Percentiles rank a stretch among this genome's conserved stretches.
phyloP scores from a whole-genome alignment of 192 early-diverging fungal genomes.

The Dimargaris cristalligena region DNA sequence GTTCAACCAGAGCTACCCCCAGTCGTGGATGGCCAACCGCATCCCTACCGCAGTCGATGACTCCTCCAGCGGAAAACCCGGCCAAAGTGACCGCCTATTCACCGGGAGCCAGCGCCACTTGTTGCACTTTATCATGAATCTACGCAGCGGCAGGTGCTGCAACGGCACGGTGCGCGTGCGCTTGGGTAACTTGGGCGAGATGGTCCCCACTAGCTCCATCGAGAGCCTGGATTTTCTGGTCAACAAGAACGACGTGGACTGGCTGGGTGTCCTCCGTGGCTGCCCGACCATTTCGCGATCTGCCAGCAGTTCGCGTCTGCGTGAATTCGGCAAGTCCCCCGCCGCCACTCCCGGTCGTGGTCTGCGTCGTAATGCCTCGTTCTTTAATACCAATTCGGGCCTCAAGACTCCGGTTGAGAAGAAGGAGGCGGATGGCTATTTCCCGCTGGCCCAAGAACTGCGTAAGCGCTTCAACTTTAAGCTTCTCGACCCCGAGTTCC shows the following conservation, averaged over 20 bases:
- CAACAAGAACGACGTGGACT: conserved; percentile 34
- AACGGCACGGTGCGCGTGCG: conserved; percentile 45
- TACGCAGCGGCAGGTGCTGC: conserved; percentile 45
- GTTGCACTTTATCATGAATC: conserved; percentile 70
- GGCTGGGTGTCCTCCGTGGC: conserved; percentile 30
- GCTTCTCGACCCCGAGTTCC: conserved; percentile 6
- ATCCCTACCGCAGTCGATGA: neutral
- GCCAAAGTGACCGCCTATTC: neutral
- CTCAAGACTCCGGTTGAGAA: conserved; percentile 20
- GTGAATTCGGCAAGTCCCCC: conserved; percentile 11
- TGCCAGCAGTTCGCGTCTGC: conserved; percentile 1
- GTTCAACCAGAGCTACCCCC: conserved; percentile 15
- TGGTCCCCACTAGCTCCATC: conserved; percentile 60
- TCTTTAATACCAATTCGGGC: conserved; percentile 13
- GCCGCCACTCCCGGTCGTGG: conserved; percentile 26
- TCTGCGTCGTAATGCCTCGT: neutral
- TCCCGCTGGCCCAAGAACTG: conserved; percentile 12
- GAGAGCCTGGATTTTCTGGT: conserved; percentile 71
- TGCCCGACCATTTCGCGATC: conserved; percentile 4
- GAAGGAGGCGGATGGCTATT: conserved; percentile 17
- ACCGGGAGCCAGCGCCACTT: conserved; percentile 38
- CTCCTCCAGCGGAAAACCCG: no score
- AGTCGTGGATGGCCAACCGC: neutral
- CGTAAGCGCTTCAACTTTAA: neutral
- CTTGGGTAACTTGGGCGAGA: conserved; percentile 53